Percentiles rank a stretch among this genome's conserved stretches.
phyloP scores from a whole-genome alignment of 441 rosid genomes.

The Populus hybrid region DNA sequence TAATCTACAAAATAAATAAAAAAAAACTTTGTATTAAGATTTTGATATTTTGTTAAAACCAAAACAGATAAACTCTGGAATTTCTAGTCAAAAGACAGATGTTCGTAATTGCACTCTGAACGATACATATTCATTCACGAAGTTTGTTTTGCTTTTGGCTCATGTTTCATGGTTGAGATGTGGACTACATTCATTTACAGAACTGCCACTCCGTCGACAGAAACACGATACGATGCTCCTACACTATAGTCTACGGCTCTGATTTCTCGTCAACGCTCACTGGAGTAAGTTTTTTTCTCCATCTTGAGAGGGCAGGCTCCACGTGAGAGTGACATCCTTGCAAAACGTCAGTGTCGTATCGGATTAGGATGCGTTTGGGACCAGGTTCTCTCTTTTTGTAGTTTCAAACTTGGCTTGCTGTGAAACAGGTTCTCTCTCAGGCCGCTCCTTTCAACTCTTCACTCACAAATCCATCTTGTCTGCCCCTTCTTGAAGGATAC shows the following conservation, averaged over 20 bases:
- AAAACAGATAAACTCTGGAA: neutral
- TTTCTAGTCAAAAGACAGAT: neutral
- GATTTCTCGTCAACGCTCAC: neutral
- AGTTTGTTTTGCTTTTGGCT: neutral
- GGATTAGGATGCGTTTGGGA: neutral
- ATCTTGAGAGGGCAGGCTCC: neutral
- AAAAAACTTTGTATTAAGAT: too few relatives aligned
- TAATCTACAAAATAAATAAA: too few relatives aligned
- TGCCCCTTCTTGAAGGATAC: too few relatives aligned
- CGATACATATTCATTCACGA: neutral
- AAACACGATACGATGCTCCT: neutral
- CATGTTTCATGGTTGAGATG: neutral
- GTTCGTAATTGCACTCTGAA: neutral
- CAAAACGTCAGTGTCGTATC: neutral
- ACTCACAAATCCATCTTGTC: too few relatives aligned
- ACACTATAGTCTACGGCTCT: neutral
- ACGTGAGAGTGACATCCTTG: neutral
- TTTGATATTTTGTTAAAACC: too few relatives aligned
- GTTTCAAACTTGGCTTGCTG: neutral
- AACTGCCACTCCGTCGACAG: neutral
- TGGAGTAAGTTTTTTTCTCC: neutral
- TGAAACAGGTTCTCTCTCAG: too few relatives aligned
- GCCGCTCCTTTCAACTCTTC: too few relatives aligned
- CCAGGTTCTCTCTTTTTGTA: neutral
- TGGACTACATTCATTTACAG: neutral